Evolutionary conservation across 306 rosid genomes (phyloP).

Genomic region (Sechiopsis laciniata): DNA sequence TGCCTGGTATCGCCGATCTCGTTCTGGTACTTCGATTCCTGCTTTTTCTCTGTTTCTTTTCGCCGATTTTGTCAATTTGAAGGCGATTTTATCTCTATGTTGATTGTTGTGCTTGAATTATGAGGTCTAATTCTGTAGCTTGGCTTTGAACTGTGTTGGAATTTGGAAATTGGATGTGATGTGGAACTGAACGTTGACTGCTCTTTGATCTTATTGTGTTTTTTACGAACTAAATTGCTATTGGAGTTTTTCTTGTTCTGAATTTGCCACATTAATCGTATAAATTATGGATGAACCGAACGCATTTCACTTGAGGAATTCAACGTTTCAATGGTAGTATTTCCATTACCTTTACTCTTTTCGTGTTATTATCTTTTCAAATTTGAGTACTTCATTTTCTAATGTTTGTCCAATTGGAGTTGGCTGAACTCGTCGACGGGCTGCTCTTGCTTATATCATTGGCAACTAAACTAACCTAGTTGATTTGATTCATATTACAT

Average conservation of each 20-base stretch:
- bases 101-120: background rate
- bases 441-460: background rate
- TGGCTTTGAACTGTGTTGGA: background rate
- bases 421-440: background rate
- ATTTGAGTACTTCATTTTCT: background rate
- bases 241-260: background rate
- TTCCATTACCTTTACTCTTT: background rate
- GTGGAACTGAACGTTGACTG: background rate
- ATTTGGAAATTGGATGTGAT: background rate
- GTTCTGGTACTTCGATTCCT: constrained; percentile 41
- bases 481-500: background rate
- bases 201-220: background rate
- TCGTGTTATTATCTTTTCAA: background rate
- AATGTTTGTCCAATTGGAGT: background rate
- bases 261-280: background rate
- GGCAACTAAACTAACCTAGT: background rate
- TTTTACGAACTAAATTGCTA: background rate
- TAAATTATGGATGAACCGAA: background rate
- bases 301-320: constrained; percentile 9
- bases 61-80: background rate
- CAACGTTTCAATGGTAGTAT: background rate
- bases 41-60: background rate
- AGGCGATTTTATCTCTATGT: background rate
- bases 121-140: background rate
- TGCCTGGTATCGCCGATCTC: constrained; percentile 75